Base-by-base conservation (phyloP, 345 rosid species). In the Xanthoceras sorbifolium region DNA sequence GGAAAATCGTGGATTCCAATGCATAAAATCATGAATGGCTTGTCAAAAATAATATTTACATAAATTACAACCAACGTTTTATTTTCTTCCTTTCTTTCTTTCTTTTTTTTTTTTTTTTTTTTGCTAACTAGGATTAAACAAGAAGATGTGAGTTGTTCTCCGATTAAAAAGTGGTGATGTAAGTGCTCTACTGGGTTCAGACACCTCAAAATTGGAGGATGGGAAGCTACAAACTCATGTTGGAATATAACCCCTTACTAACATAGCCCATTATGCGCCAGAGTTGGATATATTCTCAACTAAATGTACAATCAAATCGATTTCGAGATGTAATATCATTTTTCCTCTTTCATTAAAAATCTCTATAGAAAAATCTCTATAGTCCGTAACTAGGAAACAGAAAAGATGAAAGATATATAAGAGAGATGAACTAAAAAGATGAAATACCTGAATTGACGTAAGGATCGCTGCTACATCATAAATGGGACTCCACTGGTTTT, bases 401-500 rank as follows among this genome's bases (percentile, higher is more conserved):
- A 42, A 38, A 10, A 38, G 42, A 38, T 38, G 9, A 11, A 42
- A 42, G 46, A 42, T 42, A 42, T 42, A 42, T 1, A 42, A 42
- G 46, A 42, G 46, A 42, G 46, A 42, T 42, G 15, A 42, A 42
- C 52, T 38, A 46, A 31, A 69, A 9, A 54, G n/a, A 36, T 1
- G 6, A 0, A 11, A 57, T 76, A 92, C 97, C 97, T 92, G 97
- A 77, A 92, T 89, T 44, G 97, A 92, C 23, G 97, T 92, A 55
- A 92, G 90, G 60, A 92, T 92, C 25, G 97, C 97, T 23, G 97
- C 97, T 3, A 90, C 97, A 74, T 92, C 97, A 67, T 92, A 92
- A 44, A 92, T 92, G 0, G 97, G 97, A 82, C 91, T 86, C 97
- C 97, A 92, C 80, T 92, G 97, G 76, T 92, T 92, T 80, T 92